Conservation (phyloP, 2,329 filamentous ascomycete species). For the Tolypocladium cylindrosporum region DNA sequence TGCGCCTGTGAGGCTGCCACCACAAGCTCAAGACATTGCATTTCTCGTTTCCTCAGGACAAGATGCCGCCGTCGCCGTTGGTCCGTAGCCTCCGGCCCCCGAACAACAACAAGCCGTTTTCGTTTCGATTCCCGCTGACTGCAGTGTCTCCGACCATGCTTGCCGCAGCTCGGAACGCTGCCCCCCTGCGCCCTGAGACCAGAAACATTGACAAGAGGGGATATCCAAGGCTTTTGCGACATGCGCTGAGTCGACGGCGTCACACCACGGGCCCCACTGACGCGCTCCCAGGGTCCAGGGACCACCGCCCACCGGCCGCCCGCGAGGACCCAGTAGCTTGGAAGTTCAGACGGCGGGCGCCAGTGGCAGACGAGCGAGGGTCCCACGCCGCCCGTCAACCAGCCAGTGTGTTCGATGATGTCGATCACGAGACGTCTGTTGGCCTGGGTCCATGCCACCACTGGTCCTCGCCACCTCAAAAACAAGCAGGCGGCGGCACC, state of each 20-base stretch:
- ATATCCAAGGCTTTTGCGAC: not conserved
- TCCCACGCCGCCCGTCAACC: not conserved
- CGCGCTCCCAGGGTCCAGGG: constrained; percentile 4
- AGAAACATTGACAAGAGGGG: not conserved
- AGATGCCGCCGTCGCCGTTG: not conserved
- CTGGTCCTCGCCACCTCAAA: not conserved
- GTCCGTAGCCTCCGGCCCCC: not conserved
- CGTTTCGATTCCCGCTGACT: not conserved
- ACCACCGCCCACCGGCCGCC: not conserved
- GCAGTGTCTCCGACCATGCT: not conserved
- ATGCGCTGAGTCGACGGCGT: not conserved
- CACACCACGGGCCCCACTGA: constrained; percentile 2
- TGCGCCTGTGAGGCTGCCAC: not conserved
- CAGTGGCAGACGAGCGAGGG: not conserved
- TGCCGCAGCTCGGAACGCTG: not conserved
- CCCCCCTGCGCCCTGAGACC: not conserved
- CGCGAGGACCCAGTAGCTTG: not conserved
- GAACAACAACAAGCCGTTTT: constrained; percentile 2
- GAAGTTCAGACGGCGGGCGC: not conserved
- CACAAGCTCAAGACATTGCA: constrained; percentile 9
- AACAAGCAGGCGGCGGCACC: not conserved
- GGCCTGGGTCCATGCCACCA: not conserved
- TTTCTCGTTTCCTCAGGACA: not conserved
- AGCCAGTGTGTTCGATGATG: not conserved
- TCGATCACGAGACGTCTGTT: not conserved